These are phyloP conservation scores for Amaranthus cruentus DNA, from an alignment of 148 eudicot genomes.

Conservation along the genomic window DNA sequence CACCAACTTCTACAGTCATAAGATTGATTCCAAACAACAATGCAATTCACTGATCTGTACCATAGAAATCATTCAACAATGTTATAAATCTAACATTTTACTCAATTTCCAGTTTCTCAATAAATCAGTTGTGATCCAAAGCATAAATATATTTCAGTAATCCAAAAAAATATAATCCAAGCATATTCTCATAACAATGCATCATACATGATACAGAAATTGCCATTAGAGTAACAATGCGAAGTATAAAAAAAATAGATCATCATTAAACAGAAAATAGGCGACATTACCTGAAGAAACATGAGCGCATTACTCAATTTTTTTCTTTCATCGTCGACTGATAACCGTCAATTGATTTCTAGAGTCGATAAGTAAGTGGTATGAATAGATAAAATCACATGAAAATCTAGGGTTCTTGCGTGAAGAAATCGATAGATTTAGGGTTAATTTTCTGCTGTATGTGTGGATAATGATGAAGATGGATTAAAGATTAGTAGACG, in stretches of 20 bases:
- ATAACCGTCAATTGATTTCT: neutral
- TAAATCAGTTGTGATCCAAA: conserved; percentile 6
- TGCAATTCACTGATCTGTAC: conserved; percentile 21
- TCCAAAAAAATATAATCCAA: neutral
- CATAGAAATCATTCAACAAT: neutral
- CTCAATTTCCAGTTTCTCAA: neutral
- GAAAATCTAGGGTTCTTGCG: conserved; percentile 21
- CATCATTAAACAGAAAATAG: neutral
- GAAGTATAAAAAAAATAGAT: neutral
- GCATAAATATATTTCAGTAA: neutral
- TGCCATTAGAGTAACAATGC: neutral
- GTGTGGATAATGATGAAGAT: neutral
- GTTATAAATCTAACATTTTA: conserved; percentile 6
- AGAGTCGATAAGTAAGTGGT: neutral
- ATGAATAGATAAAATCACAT: neutral
- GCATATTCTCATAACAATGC: neutral
- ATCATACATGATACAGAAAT: neutral
- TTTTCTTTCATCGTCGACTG: too few relatives aligned
- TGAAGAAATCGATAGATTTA: neutral
- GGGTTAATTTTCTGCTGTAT: conserved; percentile 1
- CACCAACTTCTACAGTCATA: conserved; percentile 1
- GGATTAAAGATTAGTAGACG: neutral
- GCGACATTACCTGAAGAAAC: conserved; percentile 17
- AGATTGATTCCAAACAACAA: neutral
- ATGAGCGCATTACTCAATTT: neutral